These are phyloP conservation scores for Leccinum colubrinum DNA, from an alignment of 1,284 basidiomycete species.

Conservation along the genomic window DNA sequence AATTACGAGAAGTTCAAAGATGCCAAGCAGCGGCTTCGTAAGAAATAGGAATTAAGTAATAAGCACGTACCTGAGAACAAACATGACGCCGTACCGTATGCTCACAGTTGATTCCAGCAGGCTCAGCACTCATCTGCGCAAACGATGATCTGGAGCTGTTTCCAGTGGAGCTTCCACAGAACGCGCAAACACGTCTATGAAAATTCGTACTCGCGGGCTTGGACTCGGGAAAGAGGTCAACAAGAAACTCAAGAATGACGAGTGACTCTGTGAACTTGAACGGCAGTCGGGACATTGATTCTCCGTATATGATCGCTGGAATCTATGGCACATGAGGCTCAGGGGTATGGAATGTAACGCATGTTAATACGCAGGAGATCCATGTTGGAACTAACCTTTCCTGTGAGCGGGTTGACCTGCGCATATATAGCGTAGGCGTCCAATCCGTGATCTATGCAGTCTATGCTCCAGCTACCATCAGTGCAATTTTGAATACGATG, in stretches of 20 bases:
- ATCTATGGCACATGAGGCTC: slow-evolving; percentile 33
- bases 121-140: no score
- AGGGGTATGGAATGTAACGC: not conserved
- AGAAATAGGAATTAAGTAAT: no score
- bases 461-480: slow-evolving; percentile 13
- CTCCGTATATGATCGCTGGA: slow-evolving; percentile 58
- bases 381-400: slow-evolving; percentile 9
- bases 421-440: not conserved
- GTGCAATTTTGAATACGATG: slow-evolving; percentile 15
- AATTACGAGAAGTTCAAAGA: no score
- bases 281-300: slow-evolving; percentile 56
- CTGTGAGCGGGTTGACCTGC: slow-evolving; percentile 9
- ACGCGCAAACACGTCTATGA: slow-evolving; percentile 48
- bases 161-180: slow-evolving; percentile 10
- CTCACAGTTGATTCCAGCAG: no score
- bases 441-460: slow-evolving; percentile 5
- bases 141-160: no score
- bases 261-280: slow-evolving; percentile 46
- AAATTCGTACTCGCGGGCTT: slow-evolving; percentile 42
- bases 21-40: no score
- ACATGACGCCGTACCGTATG: no score
- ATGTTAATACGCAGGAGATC: no score
- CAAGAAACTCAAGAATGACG: slow-evolving; percentile 60
- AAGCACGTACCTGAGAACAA: no score
- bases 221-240: slow-evolving; percentile 47